Evolutionary conservation across 2,329 filamentous ascomycete genomes (phyloP).

Genomic region (Cadophora luteo-olivacea): DNA sequence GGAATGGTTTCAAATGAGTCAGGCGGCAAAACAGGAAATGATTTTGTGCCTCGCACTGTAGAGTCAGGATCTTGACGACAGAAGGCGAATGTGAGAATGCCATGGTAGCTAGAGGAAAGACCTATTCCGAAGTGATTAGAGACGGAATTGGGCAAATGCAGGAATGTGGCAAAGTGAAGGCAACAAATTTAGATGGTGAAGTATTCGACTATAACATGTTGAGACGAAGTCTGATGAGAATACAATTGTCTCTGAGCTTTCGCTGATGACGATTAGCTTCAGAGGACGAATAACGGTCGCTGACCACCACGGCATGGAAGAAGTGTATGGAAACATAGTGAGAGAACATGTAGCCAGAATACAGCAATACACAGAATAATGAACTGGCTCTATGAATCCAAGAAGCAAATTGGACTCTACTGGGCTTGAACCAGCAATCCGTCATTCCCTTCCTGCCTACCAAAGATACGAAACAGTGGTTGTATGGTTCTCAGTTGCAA

Average conservation of each 20-base stretch:
- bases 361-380: not conserved
- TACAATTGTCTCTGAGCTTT: not conserved
- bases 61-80: not conserved
- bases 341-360: no score
- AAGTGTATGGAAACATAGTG: no score
- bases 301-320: no score
- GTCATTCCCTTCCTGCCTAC: no score
- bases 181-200: not conserved
- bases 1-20: constrained; percentile 2
- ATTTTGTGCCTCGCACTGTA: not conserved
- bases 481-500: not conserved
- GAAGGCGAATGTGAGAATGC: not conserved
- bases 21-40: not conserved
- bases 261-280: not conserved
- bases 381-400: not conserved
- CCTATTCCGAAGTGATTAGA: not conserved
- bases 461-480: not conserved
- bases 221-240: not conserved
- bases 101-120: not conserved
- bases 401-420: not conserved
- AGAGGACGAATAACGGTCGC: no score
- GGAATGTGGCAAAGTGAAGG: not conserved
- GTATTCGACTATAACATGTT: not conserved
- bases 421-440: not conserved
- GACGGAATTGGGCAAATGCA: not conserved